Evolutionary conservation across 441 rosid species (phyloP).

Genomic region (Heliophila coronopifolia): DNA sequence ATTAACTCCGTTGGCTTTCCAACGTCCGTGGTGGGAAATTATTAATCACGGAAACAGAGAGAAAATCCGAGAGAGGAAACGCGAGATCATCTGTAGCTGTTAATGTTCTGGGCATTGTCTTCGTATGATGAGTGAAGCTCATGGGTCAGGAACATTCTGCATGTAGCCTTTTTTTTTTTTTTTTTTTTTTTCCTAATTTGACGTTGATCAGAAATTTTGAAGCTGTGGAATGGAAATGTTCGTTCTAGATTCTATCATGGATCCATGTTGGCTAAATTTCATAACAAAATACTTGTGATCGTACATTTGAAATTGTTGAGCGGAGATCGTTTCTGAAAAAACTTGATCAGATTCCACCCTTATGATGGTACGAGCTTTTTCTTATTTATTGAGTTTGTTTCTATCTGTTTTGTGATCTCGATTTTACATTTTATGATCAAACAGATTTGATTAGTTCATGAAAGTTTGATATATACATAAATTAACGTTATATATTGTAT

Average conservation of each 20-base stretch:
- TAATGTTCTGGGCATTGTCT: neutral
- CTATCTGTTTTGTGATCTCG: neutral
- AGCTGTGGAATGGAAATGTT: constrained; percentile 6
- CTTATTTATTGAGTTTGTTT: neutral
- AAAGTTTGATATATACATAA: neutral
- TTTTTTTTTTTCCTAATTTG: neutral
- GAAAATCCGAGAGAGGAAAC: constrained; percentile 11
- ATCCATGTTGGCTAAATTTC: constrained; percentile 1
- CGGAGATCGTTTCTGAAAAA: neutral
- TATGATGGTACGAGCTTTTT: constrained; percentile 25
- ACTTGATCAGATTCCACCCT: neutral
- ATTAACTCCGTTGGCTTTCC: constrained; percentile 20
- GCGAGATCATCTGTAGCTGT: constrained; percentile 2
- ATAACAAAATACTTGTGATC: neutral
- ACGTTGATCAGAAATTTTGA: constrained; percentile 17
- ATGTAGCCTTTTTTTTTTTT: neutral
- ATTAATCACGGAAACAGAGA: constrained; percentile 3
- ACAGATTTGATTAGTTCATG: neutral
- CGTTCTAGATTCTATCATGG: neutral
- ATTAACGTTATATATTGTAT: neutral
- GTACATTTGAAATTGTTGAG: neutral
- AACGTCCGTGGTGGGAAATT: constrained; percentile 27
- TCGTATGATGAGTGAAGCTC: neutral
- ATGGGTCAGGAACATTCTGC: neutral
- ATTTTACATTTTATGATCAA: neutral